phyloP scores from a whole-genome alignment of 495 filamentous ascomycete species.

The Ramalina intermedia region DNA sequence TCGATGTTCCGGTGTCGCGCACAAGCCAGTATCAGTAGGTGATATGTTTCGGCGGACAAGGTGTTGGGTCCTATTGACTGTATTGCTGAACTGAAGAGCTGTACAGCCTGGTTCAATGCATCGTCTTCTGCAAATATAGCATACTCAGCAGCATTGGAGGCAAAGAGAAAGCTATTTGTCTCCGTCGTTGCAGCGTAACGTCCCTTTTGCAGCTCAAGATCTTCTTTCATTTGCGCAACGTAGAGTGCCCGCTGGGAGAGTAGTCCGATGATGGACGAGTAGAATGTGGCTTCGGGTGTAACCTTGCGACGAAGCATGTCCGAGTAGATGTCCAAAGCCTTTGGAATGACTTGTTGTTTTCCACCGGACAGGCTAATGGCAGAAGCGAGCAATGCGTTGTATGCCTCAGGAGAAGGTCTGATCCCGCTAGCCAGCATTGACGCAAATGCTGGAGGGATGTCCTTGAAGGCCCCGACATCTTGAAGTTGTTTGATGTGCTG shows the following conservation, averaged over 20 bases:
- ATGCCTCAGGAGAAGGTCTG: slow-evolving; percentile 65
- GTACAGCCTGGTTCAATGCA: slow-evolving; percentile 66
- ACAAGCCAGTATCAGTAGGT: slow-evolving; percentile 68
- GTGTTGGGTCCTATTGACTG: slow-evolving; percentile 33
- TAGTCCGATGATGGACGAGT: slow-evolving; percentile 68
- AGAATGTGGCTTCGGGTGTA: slow-evolving; percentile 67
- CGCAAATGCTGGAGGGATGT: slow-evolving; percentile 84
- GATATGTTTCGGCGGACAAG: slow-evolving; percentile 63
- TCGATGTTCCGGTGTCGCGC: slow-evolving; percentile 61
- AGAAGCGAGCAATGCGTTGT: slow-evolving; percentile 77
- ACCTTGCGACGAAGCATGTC: slow-evolving; percentile 87
- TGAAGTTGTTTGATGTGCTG: slow-evolving; percentile 61
- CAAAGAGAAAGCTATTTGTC: slow-evolving; percentile 76
- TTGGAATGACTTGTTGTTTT: slow-evolving; percentile 66
- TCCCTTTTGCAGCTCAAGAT: slow-evolving; percentile 56
- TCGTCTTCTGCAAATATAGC: slow-evolving; percentile 75
- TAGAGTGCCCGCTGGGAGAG: slow-evolving; percentile 67
- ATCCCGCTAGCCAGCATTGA: slow-evolving; percentile 64
- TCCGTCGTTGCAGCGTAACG: slow-evolving; percentile 80
- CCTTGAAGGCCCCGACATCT: slow-evolving; percentile 51
- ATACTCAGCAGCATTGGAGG: slow-evolving; percentile 69
- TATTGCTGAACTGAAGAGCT: slow-evolving; percentile 65
- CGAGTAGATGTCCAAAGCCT: slow-evolving; percentile 86
- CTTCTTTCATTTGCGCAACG: slow-evolving; percentile 49
- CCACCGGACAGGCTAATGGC: slow-evolving; percentile 59